Conservation (phyloP, 2,329 filamentous ascomycete genomes). For the Paecilomyces sp. region DNA sequence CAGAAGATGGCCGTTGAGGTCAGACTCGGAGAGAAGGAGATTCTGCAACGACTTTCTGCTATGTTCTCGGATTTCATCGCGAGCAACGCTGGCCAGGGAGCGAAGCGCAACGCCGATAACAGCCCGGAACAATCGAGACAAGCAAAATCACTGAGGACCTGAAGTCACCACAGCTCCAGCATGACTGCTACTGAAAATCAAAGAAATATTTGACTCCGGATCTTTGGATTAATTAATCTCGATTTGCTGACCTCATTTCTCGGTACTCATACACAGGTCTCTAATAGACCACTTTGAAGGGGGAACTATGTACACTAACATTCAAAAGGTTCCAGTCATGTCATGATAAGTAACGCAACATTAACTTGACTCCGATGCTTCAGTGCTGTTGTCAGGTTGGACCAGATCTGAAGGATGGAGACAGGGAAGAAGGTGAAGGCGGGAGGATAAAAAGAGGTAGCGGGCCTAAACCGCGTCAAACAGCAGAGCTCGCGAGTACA, state of each 20-base stretch:
- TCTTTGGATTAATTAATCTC: slow-evolving; percentile 21
- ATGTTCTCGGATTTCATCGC: slow-evolving; percentile 23
- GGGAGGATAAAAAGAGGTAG: slow-evolving; percentile 2
- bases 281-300: slow-evolving; percentile 13
- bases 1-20: slow-evolving; percentile 59
- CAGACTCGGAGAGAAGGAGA: slow-evolving; percentile 63
- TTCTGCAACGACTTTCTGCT: slow-evolving; percentile 50
- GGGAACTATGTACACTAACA: slow-evolving; percentile 32
- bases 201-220: slow-evolving; percentile 15
- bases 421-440: slow-evolving; percentile 2
- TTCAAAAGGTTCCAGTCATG: slow-evolving; percentile 12
- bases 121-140: slow-evolving; percentile 18
- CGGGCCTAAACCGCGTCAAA: not conserved
- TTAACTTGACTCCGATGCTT: slow-evolving; percentile 13
- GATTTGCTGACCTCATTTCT: slow-evolving; percentile 29
- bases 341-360: slow-evolving; percentile 15
- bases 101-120: slow-evolving; percentile 24
- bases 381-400: slow-evolving; percentile 4
- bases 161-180: slow-evolving; percentile 3
- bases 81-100: slow-evolving; percentile 8
- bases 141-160: slow-evolving; percentile 19
- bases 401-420: slow-evolving; percentile 2
- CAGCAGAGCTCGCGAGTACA: slow-evolving; percentile 5
- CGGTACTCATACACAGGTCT: slow-evolving; percentile 29
- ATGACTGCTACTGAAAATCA: slow-evolving; percentile 2